Base-by-base conservation (phyloP, 2,329 filamentous ascomycete genomes). In the Aciculosporium take region DNA sequence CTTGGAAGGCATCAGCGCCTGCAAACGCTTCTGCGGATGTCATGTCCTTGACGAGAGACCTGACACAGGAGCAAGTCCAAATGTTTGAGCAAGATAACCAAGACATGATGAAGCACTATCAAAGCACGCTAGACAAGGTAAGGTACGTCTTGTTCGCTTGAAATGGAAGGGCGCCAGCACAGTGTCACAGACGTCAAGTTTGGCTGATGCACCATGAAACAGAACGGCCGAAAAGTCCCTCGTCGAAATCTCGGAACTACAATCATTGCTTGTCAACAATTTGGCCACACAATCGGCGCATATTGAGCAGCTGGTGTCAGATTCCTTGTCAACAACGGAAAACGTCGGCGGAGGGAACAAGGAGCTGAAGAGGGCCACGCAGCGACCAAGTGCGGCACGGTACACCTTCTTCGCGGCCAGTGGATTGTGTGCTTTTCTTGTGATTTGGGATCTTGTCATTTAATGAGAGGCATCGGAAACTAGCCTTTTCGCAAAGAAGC, bases 31-130 rank as follows among this genome's bases (percentile, higher is more conserved):
- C 50, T 37, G 49, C 54, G 25, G 46, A 51, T 21, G 46, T 45
- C 2, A 40, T 46, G 21, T 37, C 48, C 13, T 39, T 47, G 24
- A 52, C 62, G 39, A 62, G 76, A 32, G 74, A 79, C 47, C 66
- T 95, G 46, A 85, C 82, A 15, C 71, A 79, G 18, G 87, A 95
- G 56, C 89, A 96, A 61, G 67, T 91, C 40, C 89, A 95, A 59
- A 74, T 94, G 56, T 96, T 98, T 64, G 88, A 89, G 51, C 76
- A 86, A 61, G 88, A 93, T 56, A 95, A 96, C 56, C 80, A 87
- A 60, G 80, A 85, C 48, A 87, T 98, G 79, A 71, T 96, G 51
- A 84, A 83, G 60, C 84, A 94, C 61, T 94, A 93, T 60, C 86
- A 95, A 61, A 86, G 83, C 63, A 87, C 84, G n/a, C 67, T 96